Base-by-base conservation (phyloP, 148 eudicot genomes). In the Rhododendron simsii region DNA sequence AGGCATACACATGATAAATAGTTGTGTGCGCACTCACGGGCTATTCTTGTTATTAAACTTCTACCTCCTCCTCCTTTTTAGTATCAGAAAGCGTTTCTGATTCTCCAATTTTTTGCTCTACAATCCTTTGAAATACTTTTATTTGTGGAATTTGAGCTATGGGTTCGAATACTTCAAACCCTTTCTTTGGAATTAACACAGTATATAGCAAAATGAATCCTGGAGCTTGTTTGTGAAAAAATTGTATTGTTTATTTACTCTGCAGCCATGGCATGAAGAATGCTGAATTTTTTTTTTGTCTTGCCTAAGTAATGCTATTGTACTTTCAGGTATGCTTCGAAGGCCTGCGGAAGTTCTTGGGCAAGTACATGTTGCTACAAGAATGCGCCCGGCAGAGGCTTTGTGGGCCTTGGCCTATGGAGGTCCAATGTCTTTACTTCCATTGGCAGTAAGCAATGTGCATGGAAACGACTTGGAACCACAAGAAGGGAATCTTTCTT, bases 261-360 rank as follows among this genome's bases (percentile, higher is more conserved):
- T 48, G 21, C 53, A 45, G 67, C 47, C 63, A 84, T 73, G 80
- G 79, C 85, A 33, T 84, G 45, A 84, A 48, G 45, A 73, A 84
- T 44, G 35, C 26, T 53, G 47, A 33, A 55, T 55, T 21, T n/a
- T 78, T 53, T 55, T 33, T n/a, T 65, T 53, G 16, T 39, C 57
- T 80, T 45, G 63, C 41, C 48, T 61, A 55, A 67, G 28, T 78
- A 45, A 81, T 75, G 16, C 37, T 80, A n/a, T 82, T 87, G 57
- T 73, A 55, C 74, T 81, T 87, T 90, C 91, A 98, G 99, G 99
- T 82, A 85, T 86, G 86, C 92, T 92, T 57, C 90, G 99, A 80
- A 93, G 98, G 87, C 99, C 99, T 80, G 99, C 99, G 76, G 98
- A 98, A 89, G 96, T 98, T 86, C 98, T 98, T 59, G 99, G 99